Base-by-base conservation (phyloP, 2,329 filamentous ascomycete genomes). In the Plectosphaerella plurivora region DNA sequence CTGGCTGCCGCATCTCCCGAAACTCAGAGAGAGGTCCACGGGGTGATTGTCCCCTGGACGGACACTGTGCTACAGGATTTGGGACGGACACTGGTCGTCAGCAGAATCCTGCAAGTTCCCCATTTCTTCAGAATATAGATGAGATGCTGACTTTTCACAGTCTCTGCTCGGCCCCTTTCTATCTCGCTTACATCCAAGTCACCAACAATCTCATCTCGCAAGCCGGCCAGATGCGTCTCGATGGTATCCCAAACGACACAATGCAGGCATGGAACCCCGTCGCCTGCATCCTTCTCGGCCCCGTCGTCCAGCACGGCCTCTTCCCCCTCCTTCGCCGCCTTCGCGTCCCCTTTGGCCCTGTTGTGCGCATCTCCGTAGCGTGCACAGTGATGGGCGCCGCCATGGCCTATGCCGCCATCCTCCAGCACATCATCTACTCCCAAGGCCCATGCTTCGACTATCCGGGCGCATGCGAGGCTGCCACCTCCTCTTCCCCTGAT, bases 281-380 rank as follows among this genome's bases (percentile, higher is more conserved):
- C 47, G 67, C 74, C 11, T 70, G 81, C 41, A 74, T 82, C 55
- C 71, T 82, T 57, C 74, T 78, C 59, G 78, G 81, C 47, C 79
- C 79, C 3, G 67, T 82, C 47, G 70, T 79, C 51, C 78, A 82
- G 59, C 69, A 69, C 24, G 56, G 78, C 53, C 58, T 82, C n/a
- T 82, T 80, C 63, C 78, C 78, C 1, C 64, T 63, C 4, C 66
- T 81, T 15, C 74, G 76, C 50, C 73, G 72, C 35, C 58, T 66
- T 24, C 66, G 68, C 7, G 68, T 81, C 62, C 66, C 70, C 25
- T 79, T 82, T 61, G 78, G 76, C 11, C 86, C 84, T 18, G 83
- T 88, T 63, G 82, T 78, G 59, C 82, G 83, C 61, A 87, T 89
- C 62, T 76, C 80, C 10, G 74, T 81, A 14, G 86, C 85, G 22